Conservation (phyloP, 2,329 filamentous ascomycete genomes). For the Fusarium pseudoanthophilum region DNA sequence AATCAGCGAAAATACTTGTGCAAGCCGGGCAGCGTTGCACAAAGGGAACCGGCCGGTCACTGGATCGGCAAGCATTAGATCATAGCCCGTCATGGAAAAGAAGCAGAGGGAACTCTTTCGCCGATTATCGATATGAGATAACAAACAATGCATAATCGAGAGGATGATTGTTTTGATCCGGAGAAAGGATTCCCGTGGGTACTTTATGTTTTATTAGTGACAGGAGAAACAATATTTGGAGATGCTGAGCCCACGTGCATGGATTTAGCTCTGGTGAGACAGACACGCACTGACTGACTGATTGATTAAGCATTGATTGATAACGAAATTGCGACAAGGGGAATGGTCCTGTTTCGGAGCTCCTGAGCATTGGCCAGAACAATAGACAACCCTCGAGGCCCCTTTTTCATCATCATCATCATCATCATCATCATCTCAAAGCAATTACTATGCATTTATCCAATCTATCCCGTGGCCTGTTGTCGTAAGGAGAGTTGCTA, state of each 20-base stretch:
- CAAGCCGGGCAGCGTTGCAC: constrained; percentile 13
- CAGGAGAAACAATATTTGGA: constrained; percentile 3
- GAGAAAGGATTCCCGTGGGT: background rate
- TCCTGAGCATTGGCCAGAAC: background rate
- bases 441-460: constrained; percentile 8
- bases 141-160: constrained; percentile 19
- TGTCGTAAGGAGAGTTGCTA: background rate
- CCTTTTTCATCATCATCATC: too few species aligned
- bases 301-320: constrained; percentile 38
- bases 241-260: constrained; percentile 16
- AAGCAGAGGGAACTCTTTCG: constrained; percentile 19
- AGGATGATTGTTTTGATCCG: background rate
- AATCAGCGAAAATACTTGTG: constrained; percentile 10
- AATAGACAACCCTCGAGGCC: background rate
- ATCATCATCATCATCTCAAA: constrained; percentile 19
- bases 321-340: constrained; percentile 28
- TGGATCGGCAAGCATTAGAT: constrained; percentile 40
- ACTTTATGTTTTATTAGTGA: background rate
- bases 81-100: constrained; percentile 34
- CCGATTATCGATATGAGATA: constrained; percentile 14
- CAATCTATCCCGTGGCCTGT: background rate
- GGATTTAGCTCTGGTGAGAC: constrained; percentile 11
- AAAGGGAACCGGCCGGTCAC: constrained; percentile 38
- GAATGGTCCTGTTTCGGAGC: constrained; percentile 20
- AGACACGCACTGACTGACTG: constrained; percentile 18